A percentile compares a stretch with the other conserved stretches of the same genome.
Evolutionary conservation across 108 stramenopile genomes (phyloP).

Genomic region (Poteriospumella lacustris): DNA sequence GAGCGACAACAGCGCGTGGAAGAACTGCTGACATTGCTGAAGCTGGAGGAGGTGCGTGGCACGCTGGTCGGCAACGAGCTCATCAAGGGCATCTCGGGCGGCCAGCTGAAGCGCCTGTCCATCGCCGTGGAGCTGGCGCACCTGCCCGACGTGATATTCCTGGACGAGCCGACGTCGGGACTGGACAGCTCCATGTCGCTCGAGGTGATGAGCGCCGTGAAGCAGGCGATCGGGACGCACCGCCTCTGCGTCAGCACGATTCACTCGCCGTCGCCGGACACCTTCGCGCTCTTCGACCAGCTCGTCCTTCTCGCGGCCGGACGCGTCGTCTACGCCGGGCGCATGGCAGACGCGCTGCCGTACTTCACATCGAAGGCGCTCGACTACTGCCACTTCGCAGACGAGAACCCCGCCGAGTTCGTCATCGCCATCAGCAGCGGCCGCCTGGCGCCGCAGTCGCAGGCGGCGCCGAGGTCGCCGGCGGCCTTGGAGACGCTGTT

Average conservation of each 20-base stretch:
- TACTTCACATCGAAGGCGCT: slow-evolving; percentile 62
- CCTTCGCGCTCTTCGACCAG: slow-evolving; percentile 79
- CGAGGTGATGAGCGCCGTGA: not conserved
- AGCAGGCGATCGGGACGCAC: not conserved
- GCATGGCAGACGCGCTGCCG: slow-evolving; percentile 53
- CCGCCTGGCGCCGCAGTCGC: not conserved
- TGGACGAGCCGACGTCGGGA: slow-evolving; percentile 66
- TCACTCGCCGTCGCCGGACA: slow-evolving; percentile 79
- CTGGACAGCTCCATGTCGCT: slow-evolving; percentile 75
- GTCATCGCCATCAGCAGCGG: slow-evolving; percentile 31
- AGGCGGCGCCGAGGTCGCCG: not conserved
- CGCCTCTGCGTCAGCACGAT: slow-evolving; percentile 41
- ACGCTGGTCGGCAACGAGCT: slow-evolving; percentile 20
- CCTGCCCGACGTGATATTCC: slow-evolving; percentile 62
- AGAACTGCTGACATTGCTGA: not conserved
- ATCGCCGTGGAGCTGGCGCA: slow-evolving; percentile 76
- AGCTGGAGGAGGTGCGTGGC: not conserved
- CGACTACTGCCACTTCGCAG: slow-evolving; percentile 60
- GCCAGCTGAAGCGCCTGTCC: slow-evolving; percentile 70
- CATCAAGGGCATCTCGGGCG: slow-evolving; percentile 71
- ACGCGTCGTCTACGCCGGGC: slow-evolving; percentile 68
- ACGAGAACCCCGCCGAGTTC: slow-evolving; percentile 71
- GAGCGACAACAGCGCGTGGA: not conserved
- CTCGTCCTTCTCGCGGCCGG: slow-evolving; percentile 71
- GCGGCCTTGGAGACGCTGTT: not conserved